A percentile compares a stretch with the other conserved stretches of the same genome.
These are phyloP conservation scores for Tarenaya hassleriana DNA, from an alignment of 345 rosid species.

Conservation along the genomic window DNA sequence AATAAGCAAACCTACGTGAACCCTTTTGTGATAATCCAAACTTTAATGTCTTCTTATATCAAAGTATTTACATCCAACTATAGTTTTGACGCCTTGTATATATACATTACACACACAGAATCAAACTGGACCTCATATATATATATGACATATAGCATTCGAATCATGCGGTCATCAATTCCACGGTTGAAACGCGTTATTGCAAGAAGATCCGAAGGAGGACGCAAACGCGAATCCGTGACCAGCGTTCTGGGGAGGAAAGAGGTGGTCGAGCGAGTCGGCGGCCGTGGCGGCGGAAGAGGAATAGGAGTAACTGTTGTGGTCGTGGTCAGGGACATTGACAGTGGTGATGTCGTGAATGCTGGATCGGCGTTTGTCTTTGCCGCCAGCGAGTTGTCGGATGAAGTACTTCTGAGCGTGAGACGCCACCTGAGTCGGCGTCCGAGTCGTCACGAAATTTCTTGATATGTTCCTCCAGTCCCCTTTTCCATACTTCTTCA, in stretches of 20 bases:
- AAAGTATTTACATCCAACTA: no score
- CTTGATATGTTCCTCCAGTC: slow-evolving; percentile 94
- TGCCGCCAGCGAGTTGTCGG: slow-evolving; percentile 83
- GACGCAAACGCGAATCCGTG: slow-evolving; percentile 22
- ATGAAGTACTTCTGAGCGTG: slow-evolving; percentile 97
- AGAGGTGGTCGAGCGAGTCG: slow-evolving; percentile 17
- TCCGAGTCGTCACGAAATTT: slow-evolving; percentile 68
- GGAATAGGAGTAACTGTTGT: slow-evolving; percentile 28
- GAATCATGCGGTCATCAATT: slow-evolving; percentile 5
- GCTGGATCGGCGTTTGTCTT: slow-evolving; percentile 94
- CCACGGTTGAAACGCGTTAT: slow-evolving; percentile 18
- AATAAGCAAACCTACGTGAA: no score
- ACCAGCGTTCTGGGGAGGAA: not conserved
- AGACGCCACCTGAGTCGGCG: slow-evolving; percentile 94
- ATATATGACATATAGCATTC: no score
- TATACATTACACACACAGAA: no score
- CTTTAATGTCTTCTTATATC: no score
- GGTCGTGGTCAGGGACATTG: slow-evolving; percentile 40
- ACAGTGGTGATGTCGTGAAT: slow-evolving; percentile 95
- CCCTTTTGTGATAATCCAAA: no score
- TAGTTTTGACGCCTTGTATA: no score
- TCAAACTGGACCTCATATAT: no score
- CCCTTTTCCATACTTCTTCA: slow-evolving; percentile 93
- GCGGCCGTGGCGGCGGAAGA: slow-evolving; percentile 14
- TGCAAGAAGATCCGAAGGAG: slow-evolving; percentile 16